phyloP scores from a whole-genome alignment of 768 basidiomycete genomes.

The Termitomyces sp. region DNA sequence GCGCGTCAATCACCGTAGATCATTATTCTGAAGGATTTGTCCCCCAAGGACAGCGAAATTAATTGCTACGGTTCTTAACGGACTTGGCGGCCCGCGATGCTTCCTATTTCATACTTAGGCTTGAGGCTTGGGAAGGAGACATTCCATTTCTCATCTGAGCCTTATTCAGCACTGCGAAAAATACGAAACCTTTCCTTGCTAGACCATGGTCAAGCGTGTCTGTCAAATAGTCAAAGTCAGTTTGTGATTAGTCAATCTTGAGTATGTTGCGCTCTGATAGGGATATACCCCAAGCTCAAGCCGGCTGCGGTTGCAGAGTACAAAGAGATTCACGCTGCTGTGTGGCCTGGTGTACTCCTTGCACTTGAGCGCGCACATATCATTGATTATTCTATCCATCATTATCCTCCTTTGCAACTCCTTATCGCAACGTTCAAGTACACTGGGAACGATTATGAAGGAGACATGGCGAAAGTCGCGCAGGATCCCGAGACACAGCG shows the following conservation, averaged over 20 bases:
- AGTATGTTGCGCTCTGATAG: constrained; percentile 3
- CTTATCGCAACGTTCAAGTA: constrained; percentile 82
- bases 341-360: constrained; percentile 67
- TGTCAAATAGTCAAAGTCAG: constrained; percentile 70
- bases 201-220: constrained; percentile 43
- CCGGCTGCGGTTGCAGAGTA: constrained; percentile 46
- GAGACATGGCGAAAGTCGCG: constrained; percentile 60
- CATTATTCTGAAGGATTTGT: neutral
- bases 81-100: constrained; percentile 7
- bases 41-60: neutral
- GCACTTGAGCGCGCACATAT: constrained; percentile 59
- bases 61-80: constrained; percentile 3
- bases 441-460: constrained; percentile 55
- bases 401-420: constrained; percentile 55
- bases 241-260: constrained; percentile 1
- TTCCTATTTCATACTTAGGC: neutral
- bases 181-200: neutral
- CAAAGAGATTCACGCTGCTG: constrained; percentile 50
- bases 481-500: constrained; percentile 63
- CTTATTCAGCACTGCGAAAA: neutral
- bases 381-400: constrained; percentile 71
- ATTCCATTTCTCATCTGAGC: neutral
- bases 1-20: constrained; percentile 1
- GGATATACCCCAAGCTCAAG: constrained; percentile 42
- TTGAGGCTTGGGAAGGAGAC: neutral